Evolutionary conservation across 257 asterid genomes (phyloP).

Genomic region (Forsythia suspensa): DNA sequence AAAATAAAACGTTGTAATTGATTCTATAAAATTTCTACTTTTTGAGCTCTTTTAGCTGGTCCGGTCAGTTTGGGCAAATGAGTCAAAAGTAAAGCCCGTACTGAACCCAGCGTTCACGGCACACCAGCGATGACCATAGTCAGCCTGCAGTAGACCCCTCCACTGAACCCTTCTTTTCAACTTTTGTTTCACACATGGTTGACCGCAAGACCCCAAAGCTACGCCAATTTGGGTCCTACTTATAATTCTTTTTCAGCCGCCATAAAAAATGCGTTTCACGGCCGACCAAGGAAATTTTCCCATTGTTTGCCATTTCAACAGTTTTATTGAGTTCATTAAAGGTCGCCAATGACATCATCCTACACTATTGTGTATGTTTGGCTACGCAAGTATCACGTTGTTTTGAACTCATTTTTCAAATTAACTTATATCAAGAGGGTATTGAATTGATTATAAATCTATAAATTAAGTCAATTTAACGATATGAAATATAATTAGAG

Average conservation of each 20-base stretch:
- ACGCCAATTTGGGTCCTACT: not conserved
- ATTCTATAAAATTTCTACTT: no score
- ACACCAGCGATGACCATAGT: slow-evolving; percentile 36
- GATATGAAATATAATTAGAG: no score
- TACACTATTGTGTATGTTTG: not conserved
- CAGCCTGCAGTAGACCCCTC: not conserved
- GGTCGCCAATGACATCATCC: not conserved
- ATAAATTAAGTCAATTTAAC: no score
- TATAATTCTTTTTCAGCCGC: not conserved
- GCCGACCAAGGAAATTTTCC: slow-evolving; percentile 10
- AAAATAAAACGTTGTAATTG: no score
- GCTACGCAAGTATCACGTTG: no score
- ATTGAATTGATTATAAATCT: no score
- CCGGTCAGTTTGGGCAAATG: not conserved
- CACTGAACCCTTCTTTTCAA: no score
- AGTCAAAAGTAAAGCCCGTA: not conserved
- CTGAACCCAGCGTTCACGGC: slow-evolving; percentile 28
- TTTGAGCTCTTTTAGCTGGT: no score
- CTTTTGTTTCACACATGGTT: not conserved
- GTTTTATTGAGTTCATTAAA: not conserved
- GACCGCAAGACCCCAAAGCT: not conserved
- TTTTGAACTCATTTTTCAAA: no score
- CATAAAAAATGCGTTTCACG: slow-evolving; percentile 13
- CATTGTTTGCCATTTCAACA: not conserved
- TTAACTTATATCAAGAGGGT: no score